Evolutionary conservation across 208 protist genomes (phyloP), one percentile per base, ranked within the genome.

Genomic region (Acanthamoeba quina): DNA sequence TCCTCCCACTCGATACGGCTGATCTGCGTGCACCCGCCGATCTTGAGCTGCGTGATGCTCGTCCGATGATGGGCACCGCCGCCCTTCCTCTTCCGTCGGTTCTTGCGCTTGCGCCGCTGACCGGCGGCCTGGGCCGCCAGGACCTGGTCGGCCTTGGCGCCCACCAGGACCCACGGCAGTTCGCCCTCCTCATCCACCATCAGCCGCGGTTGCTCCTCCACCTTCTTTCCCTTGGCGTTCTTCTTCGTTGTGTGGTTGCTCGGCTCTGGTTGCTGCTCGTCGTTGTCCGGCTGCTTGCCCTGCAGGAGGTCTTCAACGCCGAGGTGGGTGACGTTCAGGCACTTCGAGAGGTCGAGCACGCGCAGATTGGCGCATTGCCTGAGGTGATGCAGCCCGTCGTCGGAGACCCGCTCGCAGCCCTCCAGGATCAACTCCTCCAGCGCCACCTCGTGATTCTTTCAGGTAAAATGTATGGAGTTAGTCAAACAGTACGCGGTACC

Each of bases 391-490:
- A 92, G 44, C 24, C 86, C 86, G 4, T n/a, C 37, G 41, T 76
- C 86, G 19, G 86, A 70, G 34, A 92, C 24, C 4, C 5, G 86
- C 64, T 76, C 29, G 86, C 86, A 92, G 62, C 47, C 64, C 60
- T 92, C 86, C 86, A 92, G 26, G 13, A 54, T 52, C 60, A 92
- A 21, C 86, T 92, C 86, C 26, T 92, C 86, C 60, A 92, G 26
- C 41, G 60, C 60, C 26, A 92, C 86, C 64, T 72, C 24, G 64
- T 7, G 19, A 0, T 72, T 74, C 54, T 24, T 56, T 9, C 26
- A 74, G 17, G 37, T 26, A 5, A 6, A 17, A 5, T 10, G 1
- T 5, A 3, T 19, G 54, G 26, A 0, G n/a, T 86, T 52, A 13
- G n/a, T 56, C n/a, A 24, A 24, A 58, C 54, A 58, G 54, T 9